A percentile compares a stretch with the other conserved stretches of the same genome.
phyloP scores from a whole-genome alignment of 768 basidiomycete species.

The Tylopilus vinaceipallidus region DNA sequence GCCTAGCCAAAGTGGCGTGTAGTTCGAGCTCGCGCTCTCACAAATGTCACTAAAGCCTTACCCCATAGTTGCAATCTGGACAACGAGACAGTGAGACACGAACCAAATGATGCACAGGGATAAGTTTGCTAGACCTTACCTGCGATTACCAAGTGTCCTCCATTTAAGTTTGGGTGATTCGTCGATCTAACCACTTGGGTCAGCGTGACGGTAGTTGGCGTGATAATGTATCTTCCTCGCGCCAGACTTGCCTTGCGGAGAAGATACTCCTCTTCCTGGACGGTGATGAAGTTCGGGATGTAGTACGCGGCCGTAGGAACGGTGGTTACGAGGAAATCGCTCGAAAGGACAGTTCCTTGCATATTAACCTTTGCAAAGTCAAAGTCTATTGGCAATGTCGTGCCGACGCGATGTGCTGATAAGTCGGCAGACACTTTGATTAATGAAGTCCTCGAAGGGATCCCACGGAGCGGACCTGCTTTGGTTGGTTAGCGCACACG shows the following conservation, averaged over 20 bases:
- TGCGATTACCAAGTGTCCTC: slow-evolving; percentile 50
- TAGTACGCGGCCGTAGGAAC: slow-evolving; percentile 51
- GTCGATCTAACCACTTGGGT: slow-evolving; percentile 51
- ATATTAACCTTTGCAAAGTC: slow-evolving; percentile 7
- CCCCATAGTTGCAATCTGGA: slow-evolving; percentile 76
- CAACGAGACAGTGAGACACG: neutral
- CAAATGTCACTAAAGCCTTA: slow-evolving; percentile 21
- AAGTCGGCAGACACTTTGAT: neutral
- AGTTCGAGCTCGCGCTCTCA: slow-evolving; percentile 1
- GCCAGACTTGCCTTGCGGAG: slow-evolving; percentile 60
- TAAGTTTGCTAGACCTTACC: slow-evolving; percentile 2
- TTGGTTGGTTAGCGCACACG: neutral
- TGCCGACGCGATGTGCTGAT: neutral
- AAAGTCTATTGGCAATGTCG: slow-evolving; percentile 1
- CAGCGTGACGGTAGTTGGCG: slow-evolving; percentile 5
- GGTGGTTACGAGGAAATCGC: slow-evolving; percentile 23
- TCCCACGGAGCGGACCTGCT: slow-evolving; percentile 22
- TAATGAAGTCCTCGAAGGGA: neutral
- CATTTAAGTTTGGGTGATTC: slow-evolving; percentile 81
- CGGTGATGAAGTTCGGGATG: slow-evolving; percentile 73
- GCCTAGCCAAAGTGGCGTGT: slow-evolving; percentile 38
- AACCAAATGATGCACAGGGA: neutral
- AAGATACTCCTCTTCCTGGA: slow-evolving; percentile 75
- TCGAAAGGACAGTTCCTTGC: slow-evolving; percentile 8
- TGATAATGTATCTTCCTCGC: neutral